phyloP scores from a whole-genome alignment of 2,329 filamentous ascomycete genomes.

The Fonsecaea nubica region DNA sequence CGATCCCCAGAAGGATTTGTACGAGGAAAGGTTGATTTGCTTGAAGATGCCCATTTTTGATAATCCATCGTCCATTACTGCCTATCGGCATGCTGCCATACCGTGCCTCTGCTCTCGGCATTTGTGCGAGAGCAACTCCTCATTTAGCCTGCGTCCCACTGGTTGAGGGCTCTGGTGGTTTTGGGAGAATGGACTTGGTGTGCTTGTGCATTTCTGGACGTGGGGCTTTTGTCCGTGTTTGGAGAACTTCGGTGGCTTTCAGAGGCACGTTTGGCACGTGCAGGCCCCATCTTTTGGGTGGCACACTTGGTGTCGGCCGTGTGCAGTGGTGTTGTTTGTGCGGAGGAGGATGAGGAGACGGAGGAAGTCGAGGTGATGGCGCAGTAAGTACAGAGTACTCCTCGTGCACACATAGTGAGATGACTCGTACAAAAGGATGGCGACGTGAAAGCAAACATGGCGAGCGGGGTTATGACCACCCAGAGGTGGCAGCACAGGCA shows the following conservation, averaged over 20 bases:
- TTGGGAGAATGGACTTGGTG: constrained; percentile 19
- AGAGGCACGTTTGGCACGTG: constrained; percentile 4
- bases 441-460: no score
- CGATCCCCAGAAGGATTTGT: not conserved
- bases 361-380: not conserved
- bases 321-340: not conserved
- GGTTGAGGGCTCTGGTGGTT: constrained; percentile 8
- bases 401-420: no score
- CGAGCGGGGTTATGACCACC: not conserved
- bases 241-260: not conserved
- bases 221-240: constrained; percentile 10
- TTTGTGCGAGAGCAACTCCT: constrained; percentile 15
- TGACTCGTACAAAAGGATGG: no score
- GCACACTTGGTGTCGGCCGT: not conserved
- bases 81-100: constrained; percentile 1
- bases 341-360: not conserved
- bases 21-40: not conserved
- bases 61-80: not conserved
- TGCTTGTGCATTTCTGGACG: constrained; percentile 5
- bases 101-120: constrained; percentile 3
- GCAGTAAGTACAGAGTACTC: no score
- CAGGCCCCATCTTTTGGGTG: constrained; percentile 17
- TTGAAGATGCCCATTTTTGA: not conserved
- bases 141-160: constrained; percentile 1
- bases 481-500: not conserved